Evolutionary conservation across 805 yeast species (phyloP), one percentile per base, ranked within the genome.

Genomic region (Pichia manshurica): DNA sequence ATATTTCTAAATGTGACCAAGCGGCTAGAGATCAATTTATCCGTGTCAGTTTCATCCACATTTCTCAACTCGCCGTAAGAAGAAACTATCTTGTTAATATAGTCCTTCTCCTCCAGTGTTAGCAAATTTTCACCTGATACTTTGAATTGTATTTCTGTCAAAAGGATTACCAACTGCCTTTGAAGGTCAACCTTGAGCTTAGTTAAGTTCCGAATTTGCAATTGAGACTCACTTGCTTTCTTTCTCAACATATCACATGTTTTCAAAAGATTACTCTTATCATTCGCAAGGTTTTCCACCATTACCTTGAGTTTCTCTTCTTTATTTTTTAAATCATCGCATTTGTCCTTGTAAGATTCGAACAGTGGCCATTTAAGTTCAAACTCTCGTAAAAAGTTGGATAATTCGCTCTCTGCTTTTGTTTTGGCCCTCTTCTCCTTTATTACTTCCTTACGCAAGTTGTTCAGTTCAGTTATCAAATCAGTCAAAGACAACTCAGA

Each of bases 281-380:
- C 86, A 32, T 64, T 68, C 4, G 79, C 67, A 2, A 79, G 64
- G 15, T 71, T 65, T 55, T 84, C 87, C 17, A 85, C 49, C 58
- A 80, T 56, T 45, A 74, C 70, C 52, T 81, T 65, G 59, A 87
- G 54, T 56, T 81, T 74, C 44, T 72, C 58, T 60, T 83, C 58
- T 58, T 79, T 81, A 50, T 72, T 61, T 69, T 86, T 80, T 56
- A 84, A 57, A 44, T 72, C 62, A 53, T 70, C 61, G 55, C 88
- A 72, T 64, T 77, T 77, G 46, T 75, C 78, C 65, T 73, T 81
- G 56, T 81, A 84, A 45, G 81, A 82, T 66, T 70, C 77, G 41
- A 91, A 74, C 2, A 82, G 69, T 0, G 98, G 97, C 47, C 87
- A 81, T 57, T 85, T 82, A 28, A 77, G 72, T 57, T 88, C 95